A percentile compares a stretch with the other conserved stretches of the same genome.
Evolutionary conservation across 208 protist species (phyloP).

Genomic region (Leptomonas pyrrhocoris): DNA sequence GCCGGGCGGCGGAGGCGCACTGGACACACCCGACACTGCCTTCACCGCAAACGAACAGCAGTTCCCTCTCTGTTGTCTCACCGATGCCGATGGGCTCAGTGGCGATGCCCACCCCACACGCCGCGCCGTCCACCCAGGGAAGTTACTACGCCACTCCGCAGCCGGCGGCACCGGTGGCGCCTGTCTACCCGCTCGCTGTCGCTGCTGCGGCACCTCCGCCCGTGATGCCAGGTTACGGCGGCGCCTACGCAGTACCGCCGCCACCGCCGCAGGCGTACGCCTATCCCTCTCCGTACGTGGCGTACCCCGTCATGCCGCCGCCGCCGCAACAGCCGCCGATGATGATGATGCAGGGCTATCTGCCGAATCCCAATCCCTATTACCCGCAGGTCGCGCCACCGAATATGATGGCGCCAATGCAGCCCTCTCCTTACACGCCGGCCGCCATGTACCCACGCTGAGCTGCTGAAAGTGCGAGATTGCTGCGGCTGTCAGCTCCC

Average conservation of each 20-base stretch:
- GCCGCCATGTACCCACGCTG: constrained; percentile 20
- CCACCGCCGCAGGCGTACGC: constrained; percentile 4
- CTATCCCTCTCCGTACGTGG: neutral
- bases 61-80: constrained; percentile 4
- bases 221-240: constrained; percentile 1
- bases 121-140: neutral
- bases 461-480: neutral
- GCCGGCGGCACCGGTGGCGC: neutral
- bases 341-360: constrained; percentile 1
- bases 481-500: neutral
- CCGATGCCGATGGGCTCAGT: constrained; percentile 13
- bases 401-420: constrained; percentile 1
- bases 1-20: constrained; percentile 29
- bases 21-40: constrained; percentile 11
- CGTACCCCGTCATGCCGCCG: neutral
- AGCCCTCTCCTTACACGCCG: constrained; percentile 16
- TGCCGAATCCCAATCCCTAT: neutral
- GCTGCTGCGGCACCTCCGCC: neutral
- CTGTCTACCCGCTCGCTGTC: neutral
- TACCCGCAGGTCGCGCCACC: constrained; percentile 1
- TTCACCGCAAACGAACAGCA: neutral
- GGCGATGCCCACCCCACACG: constrained; percentile 9
- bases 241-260: neutral
- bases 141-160: constrained; percentile 9
- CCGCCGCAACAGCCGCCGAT: neutral